Base-by-base conservation (phyloP, 495 filamentous ascomycete species). In the Trypethelium eluteriae region DNA sequence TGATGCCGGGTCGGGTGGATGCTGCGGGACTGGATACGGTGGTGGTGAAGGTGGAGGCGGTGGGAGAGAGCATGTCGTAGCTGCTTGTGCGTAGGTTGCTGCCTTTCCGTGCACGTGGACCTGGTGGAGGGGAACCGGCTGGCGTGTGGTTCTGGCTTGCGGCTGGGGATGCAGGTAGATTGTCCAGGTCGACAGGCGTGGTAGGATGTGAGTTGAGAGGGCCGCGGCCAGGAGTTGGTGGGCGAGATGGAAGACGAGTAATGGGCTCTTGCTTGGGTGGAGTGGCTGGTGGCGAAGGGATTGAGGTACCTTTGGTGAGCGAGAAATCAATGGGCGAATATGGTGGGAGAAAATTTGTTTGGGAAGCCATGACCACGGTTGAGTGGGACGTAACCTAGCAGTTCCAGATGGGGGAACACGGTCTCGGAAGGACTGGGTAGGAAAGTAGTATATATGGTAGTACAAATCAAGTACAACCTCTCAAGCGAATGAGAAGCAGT, bases 201-300 rank as follows among this genome's bases (percentile, higher is more conserved):
- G 76, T 75, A 11, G 76, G 76, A 56, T 78, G 76, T n/a, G 76
- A 78, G 4, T 69, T 74, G 11, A 78, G 72, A 32, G 76, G 76
- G 0, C 76, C 76, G 12, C 71, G 66, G 57, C 75, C 75, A n/a
- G 76, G 72, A 5, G 76, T 78, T 7, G 76, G 75, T 34, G 75
- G 74, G 12, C 74, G 71, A 59, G 53, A 59, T 59, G 53, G 53
- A 5, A 35, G 32, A 59, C 53, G 53, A 59, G 53, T 59, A n/a
- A 49, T 38, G 14, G 53, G 38, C 32, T 66, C 63, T 68, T 7
- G 53, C 44, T 61, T 39, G 1, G 73, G 73, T 7, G 74, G 76
- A 2, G 74, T 72, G 41, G 72, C 73, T 38, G 67, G 75, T 25
- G 74, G 75, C 34, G 75, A 65, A 2, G 75, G 76, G 62, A 78